Evolutionary conservation across 805 yeast species (phyloP).

Genomic region (Dipodascus geniculatus): DNA sequence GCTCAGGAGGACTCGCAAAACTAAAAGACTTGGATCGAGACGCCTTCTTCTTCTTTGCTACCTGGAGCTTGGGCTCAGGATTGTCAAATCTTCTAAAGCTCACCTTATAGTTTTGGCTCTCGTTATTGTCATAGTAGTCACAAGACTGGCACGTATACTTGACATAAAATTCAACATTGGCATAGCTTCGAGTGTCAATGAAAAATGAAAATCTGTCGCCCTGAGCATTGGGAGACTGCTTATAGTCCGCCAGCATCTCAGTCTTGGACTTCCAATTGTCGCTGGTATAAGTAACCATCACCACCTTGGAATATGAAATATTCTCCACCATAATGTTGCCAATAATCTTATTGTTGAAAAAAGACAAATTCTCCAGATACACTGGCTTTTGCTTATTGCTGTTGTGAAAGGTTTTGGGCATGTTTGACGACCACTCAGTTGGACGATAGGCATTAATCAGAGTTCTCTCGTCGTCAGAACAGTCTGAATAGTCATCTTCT

Average conservation of each 20-base stretch:
- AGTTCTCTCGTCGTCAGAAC: constrained; percentile 18
- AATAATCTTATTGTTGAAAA: constrained; percentile 44
- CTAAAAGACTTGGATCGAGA: constrained; percentile 15
- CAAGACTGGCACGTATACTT: constrained; percentile 36
- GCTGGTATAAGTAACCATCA: constrained; percentile 63
- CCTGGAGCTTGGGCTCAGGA: constrained; percentile 1
- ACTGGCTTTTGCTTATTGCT: constrained; percentile 25
- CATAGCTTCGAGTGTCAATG: constrained; percentile 28
- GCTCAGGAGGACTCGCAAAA: constrained; percentile 12
- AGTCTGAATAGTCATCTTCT: constrained; percentile 22
- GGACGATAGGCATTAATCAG: constrained; percentile 22
- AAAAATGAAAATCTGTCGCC: constrained; percentile 60
- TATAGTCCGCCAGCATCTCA: constrained; percentile 53
- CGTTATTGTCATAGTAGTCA: constrained; percentile 75
- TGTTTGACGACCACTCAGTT: constrained; percentile 10
- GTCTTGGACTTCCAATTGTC: constrained; percentile 70
- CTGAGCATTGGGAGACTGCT: constrained; percentile 14
- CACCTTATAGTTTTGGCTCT: constrained; percentile 44
- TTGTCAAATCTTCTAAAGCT: constrained; percentile 25
- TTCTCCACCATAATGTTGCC: constrained; percentile 77
- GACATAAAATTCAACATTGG: constrained; percentile 40
- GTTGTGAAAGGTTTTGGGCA: constrained; percentile 6
- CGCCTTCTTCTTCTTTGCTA: constrained; percentile 11
- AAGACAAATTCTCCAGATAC: constrained; percentile 52
- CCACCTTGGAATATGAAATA: constrained; percentile 52